These are phyloP conservation scores for Tetrahymena malaccensis DNA, from an alignment of 73 alveolate species.

Conservation along the genomic window DNA sequence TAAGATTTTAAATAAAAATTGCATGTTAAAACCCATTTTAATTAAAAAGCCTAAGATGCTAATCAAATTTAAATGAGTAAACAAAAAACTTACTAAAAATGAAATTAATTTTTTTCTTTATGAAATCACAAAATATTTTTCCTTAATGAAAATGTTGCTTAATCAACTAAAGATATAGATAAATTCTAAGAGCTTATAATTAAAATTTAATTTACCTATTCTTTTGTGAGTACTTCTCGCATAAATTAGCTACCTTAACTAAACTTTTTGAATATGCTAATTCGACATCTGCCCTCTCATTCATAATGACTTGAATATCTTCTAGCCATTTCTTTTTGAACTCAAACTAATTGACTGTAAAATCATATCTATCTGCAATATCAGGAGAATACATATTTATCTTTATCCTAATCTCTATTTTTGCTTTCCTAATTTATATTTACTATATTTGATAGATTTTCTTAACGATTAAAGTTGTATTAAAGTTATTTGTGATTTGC, in stretches of 20 bases:
- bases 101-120: too few relatives aligned
- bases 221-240: background rate
- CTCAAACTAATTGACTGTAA: background rate
- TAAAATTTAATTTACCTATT: background rate
- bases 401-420: background rate
- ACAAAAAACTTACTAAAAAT: background rate
- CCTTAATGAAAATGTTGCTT: background rate
- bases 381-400: background rate
- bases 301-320: background rate
- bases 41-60: background rate
- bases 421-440: background rate
- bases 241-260: background rate
- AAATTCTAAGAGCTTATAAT: background rate
- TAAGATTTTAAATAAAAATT: too few relatives aligned
- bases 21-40: too few relatives aligned
- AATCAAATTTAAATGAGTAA: too few relatives aligned
- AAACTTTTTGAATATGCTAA: background rate
- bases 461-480: background rate
- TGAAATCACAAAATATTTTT: background rate
- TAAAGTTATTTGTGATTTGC: background rate
- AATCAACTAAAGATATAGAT: background rate
- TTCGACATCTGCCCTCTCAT: background rate
- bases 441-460: background rate
- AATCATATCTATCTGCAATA: background rate
- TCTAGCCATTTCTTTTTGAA: background rate